phyloP scores from a whole-genome alignment of 2,329 filamentous ascomycete species.

The Cordyceps militaris region DNA sequence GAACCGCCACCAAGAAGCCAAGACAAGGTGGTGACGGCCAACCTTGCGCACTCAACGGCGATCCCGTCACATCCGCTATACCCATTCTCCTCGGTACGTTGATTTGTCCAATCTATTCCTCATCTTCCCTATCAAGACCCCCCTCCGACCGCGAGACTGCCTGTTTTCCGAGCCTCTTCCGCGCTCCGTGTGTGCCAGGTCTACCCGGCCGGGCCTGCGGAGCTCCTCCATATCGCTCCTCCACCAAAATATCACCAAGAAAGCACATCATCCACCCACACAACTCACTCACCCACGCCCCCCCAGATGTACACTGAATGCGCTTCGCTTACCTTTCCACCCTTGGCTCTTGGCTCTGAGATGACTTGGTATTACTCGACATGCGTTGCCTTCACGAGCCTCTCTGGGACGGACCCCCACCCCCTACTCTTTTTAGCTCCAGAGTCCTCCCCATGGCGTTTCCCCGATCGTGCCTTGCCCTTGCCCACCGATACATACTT shows the following conservation, averaged over 20 bases:
- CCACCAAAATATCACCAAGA: conserved; percentile 1
- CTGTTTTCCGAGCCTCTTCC: background rate
- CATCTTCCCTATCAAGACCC: background rate
- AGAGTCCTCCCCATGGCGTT: conserved; percentile 1
- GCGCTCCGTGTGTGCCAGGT: background rate
- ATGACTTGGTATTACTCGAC: conserved; percentile 3
- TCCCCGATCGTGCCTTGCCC: conserved; percentile 6
- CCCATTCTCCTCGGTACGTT: background rate
- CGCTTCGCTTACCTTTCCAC: conserved; percentile 4
- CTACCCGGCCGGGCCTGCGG: conserved; percentile 10
- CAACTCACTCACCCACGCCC: background rate
- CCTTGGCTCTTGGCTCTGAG: background rate
- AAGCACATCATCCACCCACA: background rate
- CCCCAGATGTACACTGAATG: conserved; percentile 1
- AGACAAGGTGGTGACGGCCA: background rate
- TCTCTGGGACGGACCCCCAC: background rate
- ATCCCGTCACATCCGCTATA: background rate
- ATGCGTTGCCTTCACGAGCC: background rate
- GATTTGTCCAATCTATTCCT: background rate
- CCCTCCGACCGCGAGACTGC: background rate
- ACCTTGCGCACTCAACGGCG: background rate
- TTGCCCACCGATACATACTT: background rate
- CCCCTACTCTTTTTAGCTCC: background rate
- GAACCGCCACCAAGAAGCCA: background rate
- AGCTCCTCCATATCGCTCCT: background rate